Evolutionary conservation across 1,139 yeast genomes (phyloP).

Genomic region (Debaryomyces udenii): DNA sequence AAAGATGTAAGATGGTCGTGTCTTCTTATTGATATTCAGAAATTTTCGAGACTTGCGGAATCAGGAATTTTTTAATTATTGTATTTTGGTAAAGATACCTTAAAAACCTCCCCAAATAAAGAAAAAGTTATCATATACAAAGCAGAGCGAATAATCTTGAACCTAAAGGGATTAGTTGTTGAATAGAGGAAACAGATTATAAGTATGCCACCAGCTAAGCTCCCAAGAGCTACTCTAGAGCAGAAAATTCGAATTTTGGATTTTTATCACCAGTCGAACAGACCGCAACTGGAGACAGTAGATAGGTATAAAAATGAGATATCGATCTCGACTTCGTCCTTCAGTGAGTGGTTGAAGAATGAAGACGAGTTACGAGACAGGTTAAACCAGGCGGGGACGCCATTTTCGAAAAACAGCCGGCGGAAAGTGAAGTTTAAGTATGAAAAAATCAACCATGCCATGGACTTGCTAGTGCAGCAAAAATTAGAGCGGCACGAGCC

Average conservation of each 20-base stretch:
- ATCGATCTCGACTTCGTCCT: slow-evolving; percentile 58
- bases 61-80: slow-evolving; percentile 12
- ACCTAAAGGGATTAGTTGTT: slow-evolving; percentile 1
- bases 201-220: slow-evolving; percentile 31
- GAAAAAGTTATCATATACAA: slow-evolving; percentile 1
- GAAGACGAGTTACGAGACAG: slow-evolving; percentile 53
- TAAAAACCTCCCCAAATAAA: slow-evolving; percentile 11
- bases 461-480: slow-evolving; percentile 55
- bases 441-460: slow-evolving; percentile 58
- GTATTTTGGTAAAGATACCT: slow-evolving; percentile 1
- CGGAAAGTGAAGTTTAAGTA: slow-evolving; percentile 57
- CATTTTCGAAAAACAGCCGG: slow-evolving; percentile 43
- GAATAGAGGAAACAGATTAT: slow-evolving; percentile 1
- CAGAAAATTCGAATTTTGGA: slow-evolving; percentile 60
- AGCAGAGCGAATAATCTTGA: background rate
- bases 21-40: background rate
- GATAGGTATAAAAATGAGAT: slow-evolving; percentile 50
- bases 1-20: slow-evolving; percentile 4
- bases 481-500: slow-evolving; percentile 48
- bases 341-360: slow-evolving; percentile 62
- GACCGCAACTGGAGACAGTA: slow-evolving; percentile 63
- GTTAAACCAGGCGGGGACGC: slow-evolving; percentile 38
- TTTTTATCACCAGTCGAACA: slow-evolving; percentile 47
- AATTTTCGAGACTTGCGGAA: slow-evolving; percentile 15
- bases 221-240: slow-evolving; percentile 61